phyloP scores from a whole-genome alignment of 192 early-diverging fungal species.

The Backusella mclennaniae region DNA sequence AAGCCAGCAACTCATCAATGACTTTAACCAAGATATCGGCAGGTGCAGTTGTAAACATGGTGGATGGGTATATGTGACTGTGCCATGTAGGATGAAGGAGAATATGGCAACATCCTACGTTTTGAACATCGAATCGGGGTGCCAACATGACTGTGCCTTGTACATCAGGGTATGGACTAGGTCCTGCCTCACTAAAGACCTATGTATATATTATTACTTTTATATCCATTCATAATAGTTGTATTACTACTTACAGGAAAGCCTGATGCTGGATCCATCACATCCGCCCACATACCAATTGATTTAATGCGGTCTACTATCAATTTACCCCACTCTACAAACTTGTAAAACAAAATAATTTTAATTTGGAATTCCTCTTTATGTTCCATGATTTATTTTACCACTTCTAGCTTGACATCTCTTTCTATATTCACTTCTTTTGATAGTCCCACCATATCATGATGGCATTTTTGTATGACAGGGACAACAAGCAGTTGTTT shows the following conservation, averaged over 20 bases:
- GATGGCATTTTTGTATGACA: slow-evolving; percentile 69
- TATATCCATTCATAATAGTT: too few relatives aligned
- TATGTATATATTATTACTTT: too few relatives aligned
- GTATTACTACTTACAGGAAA: slow-evolving; percentile 55
- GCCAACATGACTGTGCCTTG: slow-evolving; percentile 74
- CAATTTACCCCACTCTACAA: slow-evolving; percentile 67
- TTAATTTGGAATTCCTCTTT: background rate
- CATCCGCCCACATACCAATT: slow-evolving; percentile 81
- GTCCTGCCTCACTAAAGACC: slow-evolving; percentile 65
- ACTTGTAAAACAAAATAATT: slow-evolving; percentile 35
- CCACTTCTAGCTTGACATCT: slow-evolving; percentile 72
- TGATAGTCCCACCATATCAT: slow-evolving; percentile 78
- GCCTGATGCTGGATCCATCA: slow-evolving; percentile 91
- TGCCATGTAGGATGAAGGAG: slow-evolving; percentile 89
- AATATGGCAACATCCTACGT: slow-evolving; percentile 82
- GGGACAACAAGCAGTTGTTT: slow-evolving; percentile 72
- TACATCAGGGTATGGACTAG: slow-evolving; percentile 87
- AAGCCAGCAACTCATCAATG: slow-evolving; percentile 18
- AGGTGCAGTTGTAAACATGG: slow-evolving; percentile 82
- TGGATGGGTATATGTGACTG: slow-evolving; percentile 85
- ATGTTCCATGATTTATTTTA: slow-evolving; percentile 35
- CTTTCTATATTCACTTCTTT: slow-evolving; percentile 73
- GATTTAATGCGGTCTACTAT: slow-evolving; percentile 53
- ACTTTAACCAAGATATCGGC: slow-evolving; percentile 39
- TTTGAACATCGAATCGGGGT: slow-evolving; percentile 68